Percentiles rank a stretch among this genome's conserved stretches.
phyloP scores from a whole-genome alignment of 768 basidiomycete genomes.

The Hericium erinaceus region DNA sequence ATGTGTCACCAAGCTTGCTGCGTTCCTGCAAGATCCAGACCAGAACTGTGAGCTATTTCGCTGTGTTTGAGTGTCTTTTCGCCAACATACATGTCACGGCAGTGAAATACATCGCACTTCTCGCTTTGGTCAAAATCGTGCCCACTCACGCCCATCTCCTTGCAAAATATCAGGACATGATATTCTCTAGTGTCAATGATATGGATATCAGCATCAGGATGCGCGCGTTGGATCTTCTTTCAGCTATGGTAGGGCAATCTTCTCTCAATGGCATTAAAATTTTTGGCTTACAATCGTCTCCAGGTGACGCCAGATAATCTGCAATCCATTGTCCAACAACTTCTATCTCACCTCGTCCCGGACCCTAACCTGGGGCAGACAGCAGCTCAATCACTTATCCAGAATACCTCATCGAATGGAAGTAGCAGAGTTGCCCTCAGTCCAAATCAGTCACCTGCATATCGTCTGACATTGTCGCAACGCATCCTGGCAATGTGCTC shows the following conservation, averaged over 20 bases:
- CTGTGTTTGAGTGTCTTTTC: neutral
- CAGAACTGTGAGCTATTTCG: slow-evolving; percentile 71
- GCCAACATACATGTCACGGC: slow-evolving; percentile 2
- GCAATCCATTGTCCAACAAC: slow-evolving; percentile 83
- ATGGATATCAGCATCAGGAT: slow-evolving; percentile 93
- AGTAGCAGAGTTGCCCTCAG: slow-evolving; percentile 28
- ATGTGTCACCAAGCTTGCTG: slow-evolving; percentile 89
- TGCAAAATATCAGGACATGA: slow-evolving; percentile 85
- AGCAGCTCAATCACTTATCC: slow-evolving; percentile 43
- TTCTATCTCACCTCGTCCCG: slow-evolving; percentile 77
- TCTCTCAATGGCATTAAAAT: neutral
- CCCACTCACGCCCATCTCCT: slow-evolving; percentile 86
- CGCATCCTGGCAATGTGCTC: slow-evolving; percentile 84
- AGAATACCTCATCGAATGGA: slow-evolving; percentile 36
- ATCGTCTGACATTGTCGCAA: slow-evolving; percentile 75
- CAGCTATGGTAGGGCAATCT: slow-evolving; percentile 63
- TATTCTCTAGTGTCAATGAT: slow-evolving; percentile 83
- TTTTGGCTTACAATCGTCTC: neutral
- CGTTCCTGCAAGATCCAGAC: slow-evolving; percentile 86
- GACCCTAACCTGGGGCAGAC: slow-evolving; percentile 46
- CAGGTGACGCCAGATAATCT: slow-evolving; percentile 80
- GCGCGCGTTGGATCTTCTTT: slow-evolving; percentile 89
- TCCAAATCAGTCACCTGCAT: slow-evolving; percentile 70
- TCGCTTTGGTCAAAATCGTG: slow-evolving; percentile 94
- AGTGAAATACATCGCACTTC: slow-evolving; percentile 97